Base-by-base conservation (phyloP, 140 eudicot species). In the Bidens hawaiensis region DNA sequence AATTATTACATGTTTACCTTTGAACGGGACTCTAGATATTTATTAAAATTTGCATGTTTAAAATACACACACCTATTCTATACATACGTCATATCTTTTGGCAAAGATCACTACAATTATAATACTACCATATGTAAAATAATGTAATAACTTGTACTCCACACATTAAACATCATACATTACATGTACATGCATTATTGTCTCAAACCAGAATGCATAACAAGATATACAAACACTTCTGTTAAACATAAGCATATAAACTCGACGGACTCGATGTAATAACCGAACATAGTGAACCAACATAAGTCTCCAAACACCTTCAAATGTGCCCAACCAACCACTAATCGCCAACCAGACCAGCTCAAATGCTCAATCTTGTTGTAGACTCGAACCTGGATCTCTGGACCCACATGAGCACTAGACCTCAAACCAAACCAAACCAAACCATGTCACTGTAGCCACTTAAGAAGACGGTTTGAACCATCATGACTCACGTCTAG, bases 81-180 rank as follows among this genome's bases (percentile, higher is more conserved):
- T 17, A 64, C n/a, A 46, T 5, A 18, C 19, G 31, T 64, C 58
- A 46, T 63, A 63, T 12, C 69, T 46, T 63, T 60, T 38, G 19
- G 18, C 4, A 21, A 4, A 34, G 0, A 10, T 60, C 26, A 22
- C 15, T 22, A 23, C 12, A 34, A n/a, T 4, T 42, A n/a, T 25
- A 1, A 22, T 21, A 62, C 23, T 9, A 42, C 23, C 43, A 25
- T 26, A 9, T 9, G 3, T 15, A 62, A 42, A 4, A 42, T 42
- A 13, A 51, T 6, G 5, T 7, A 16, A 7, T 56, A 30, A 7
- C 25, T 6, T 15, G 42, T 27, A 28, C 25, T 31, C 43, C n/a
- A 17, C 9, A 15, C 45, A 30, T 15, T 56, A 30, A 31, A 8
- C 25, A 16, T 31, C 30, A n/a, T 16, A 28, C 24, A 6, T 54